A percentile compares a stretch with the other conserved stretches of the same genome.
Conservation (phyloP, 2,329 filamentous ascomycete genomes). For the Venturiaceae sp. region DNA sequence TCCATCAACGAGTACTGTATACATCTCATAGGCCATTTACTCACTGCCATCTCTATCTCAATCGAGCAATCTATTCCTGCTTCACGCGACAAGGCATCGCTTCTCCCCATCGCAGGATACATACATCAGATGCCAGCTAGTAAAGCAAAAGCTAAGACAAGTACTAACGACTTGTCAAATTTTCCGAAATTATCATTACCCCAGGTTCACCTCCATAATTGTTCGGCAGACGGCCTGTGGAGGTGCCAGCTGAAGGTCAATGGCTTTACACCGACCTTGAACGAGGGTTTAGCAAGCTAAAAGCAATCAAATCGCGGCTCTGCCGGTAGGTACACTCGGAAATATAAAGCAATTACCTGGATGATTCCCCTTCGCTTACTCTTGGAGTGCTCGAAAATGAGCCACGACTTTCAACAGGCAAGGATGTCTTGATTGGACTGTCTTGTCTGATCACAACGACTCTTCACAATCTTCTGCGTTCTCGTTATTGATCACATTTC, state of each 20-base stretch:
- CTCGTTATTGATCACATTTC: too few species aligned
- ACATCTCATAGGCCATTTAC: too few species aligned
- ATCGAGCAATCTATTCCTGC: too few species aligned
- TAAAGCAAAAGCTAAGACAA: background rate
- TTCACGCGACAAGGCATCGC: too few species aligned
- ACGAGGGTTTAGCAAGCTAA: background rate
- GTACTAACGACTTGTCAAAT: background rate
- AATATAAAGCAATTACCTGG: background rate
- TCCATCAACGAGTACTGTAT: too few species aligned
- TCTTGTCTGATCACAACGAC: background rate
- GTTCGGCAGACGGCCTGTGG: background rate
- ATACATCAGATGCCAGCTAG: background rate
- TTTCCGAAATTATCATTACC: too few species aligned
- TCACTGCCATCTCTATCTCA: too few species aligned
- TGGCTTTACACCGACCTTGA: background rate
- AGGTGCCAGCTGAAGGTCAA: background rate
- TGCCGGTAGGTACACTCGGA: background rate
- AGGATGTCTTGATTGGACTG: background rate
- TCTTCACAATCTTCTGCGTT: too few species aligned
- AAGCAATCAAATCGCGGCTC: background rate
- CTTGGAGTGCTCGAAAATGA: background rate
- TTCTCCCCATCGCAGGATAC: too few species aligned
- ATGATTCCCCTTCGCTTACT: background rate
- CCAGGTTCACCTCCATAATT: background rate
- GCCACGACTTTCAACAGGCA: background rate